A percentile compares a stretch with the other conserved stretches of the same genome.
Evolutionary conservation across 352 stramenopile genomes (phyloP).

Genomic region (Phytophthora rubi): DNA sequence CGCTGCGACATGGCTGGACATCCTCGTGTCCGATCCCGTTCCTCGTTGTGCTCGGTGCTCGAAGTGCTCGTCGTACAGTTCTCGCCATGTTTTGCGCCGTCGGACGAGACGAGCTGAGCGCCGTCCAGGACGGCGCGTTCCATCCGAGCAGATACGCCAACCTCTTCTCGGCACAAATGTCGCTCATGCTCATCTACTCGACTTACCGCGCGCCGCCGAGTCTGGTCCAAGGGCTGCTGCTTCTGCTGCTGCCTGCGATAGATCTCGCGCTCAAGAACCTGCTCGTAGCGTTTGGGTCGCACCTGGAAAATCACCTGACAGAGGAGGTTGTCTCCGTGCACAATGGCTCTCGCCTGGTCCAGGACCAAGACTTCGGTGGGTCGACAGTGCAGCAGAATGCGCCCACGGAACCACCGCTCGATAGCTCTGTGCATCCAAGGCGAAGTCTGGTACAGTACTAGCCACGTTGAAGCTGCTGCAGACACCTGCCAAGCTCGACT

Average conservation of each 20-base stretch:
- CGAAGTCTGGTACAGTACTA: background rate
- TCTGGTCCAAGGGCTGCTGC: conserved; percentile 8
- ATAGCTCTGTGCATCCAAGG: background rate
- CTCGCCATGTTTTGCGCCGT: conserved; percentile 21
- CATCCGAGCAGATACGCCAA: conserved; percentile 18
- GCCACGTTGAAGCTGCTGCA: conserved; percentile 1
- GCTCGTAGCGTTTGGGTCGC: background rate
- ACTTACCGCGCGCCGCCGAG: conserved; percentile 14
- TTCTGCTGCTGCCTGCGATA: conserved; percentile 9
- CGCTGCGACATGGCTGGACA: conserved; percentile 15
- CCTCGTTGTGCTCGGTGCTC: conserved; percentile 21
- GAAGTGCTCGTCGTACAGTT: conserved; percentile 11
- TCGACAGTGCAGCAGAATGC: background rate
- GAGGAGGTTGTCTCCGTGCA: background rate
- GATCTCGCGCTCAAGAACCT: conserved; percentile 16
- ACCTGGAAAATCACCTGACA: background rate
- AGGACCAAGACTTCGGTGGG: background rate
- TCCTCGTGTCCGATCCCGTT: conserved; percentile 31
- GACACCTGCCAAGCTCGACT: conserved; percentile 1
- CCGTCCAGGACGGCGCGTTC: conserved; percentile 16
- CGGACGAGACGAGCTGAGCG: conserved; percentile 12
- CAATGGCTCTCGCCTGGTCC: background rate
- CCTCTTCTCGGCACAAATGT: conserved; percentile 21
- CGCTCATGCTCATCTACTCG: conserved; percentile 28
- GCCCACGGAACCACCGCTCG: background rate